These are phyloP conservation scores for Ambrosia trifida DNA, from an alignment of 129 eudicot genomes.

Conservation along the genomic window DNA sequence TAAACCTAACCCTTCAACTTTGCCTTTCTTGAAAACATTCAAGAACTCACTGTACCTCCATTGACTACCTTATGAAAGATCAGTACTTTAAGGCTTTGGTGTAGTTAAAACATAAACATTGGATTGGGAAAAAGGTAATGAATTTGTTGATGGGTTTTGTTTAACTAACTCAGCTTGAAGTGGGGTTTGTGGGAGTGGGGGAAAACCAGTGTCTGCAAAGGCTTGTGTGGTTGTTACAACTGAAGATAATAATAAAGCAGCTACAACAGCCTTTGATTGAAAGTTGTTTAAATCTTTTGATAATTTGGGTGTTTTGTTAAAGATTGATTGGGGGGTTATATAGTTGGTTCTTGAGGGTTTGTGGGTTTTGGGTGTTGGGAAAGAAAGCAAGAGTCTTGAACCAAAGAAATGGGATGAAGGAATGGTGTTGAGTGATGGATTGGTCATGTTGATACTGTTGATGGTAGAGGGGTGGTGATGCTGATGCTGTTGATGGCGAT, in stretches of 20 bases:
- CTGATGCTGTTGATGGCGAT: no score
- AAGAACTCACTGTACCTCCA: conserved; percentile 85
- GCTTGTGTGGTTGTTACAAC: conserved; percentile 43
- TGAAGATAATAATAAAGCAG: conserved; percentile 70
- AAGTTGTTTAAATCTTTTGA: no score
- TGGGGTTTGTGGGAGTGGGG: conserved; percentile 48
- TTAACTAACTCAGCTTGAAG: conserved; percentile 40
- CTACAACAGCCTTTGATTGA: conserved; percentile 50
- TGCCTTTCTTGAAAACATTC: conserved; percentile 93
- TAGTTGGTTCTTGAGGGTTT: conserved; percentile 37
- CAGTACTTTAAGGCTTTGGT: conserved; percentile 74
- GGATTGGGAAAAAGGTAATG: conserved; percentile 46
- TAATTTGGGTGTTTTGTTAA: no score
- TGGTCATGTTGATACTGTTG: no score
- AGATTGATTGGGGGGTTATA: conserved; percentile 43
- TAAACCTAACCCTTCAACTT: conserved; percentile 91
- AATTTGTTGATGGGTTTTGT: conserved; percentile 41
- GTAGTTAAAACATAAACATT: conserved; percentile 55
- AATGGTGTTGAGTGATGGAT: conserved; percentile 38
- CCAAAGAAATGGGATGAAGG: conserved; percentile 58
- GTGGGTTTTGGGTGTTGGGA: conserved; percentile 70
- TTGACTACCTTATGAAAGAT: conserved; percentile 55
- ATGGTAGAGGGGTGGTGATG: no score
- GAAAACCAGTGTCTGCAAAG: conserved; percentile 46
- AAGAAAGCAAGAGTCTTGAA: conserved; percentile 48